A percentile compares a stretch with the other conserved stretches of the same genome.
Evolutionary conservation across 441 rosid species (phyloP).

Genomic region (Euphorbia schlechtendalii): DNA sequence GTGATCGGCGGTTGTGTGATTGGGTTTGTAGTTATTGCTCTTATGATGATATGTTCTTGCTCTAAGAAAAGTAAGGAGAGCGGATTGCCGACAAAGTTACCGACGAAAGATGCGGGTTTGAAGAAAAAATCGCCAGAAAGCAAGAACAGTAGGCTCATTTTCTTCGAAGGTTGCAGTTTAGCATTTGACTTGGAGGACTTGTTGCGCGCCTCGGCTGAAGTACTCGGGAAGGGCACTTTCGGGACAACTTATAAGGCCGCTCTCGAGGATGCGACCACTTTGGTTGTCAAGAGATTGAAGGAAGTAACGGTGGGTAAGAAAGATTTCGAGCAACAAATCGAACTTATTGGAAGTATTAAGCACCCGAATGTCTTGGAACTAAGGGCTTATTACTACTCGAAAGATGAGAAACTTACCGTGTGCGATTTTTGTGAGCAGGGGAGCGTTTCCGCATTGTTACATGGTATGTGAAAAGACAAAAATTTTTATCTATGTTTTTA

Average conservation of each 20-base stretch:
- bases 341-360: conserved; percentile 52
- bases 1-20: conserved; percentile 43
- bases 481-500: no score
- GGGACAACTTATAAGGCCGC: conserved; percentile 80
- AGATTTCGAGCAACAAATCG: conserved; percentile 85
- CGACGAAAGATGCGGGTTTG: conserved; percentile 37
- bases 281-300: conserved; percentile 79
- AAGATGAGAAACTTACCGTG: no score
- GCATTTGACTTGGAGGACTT: conserved; percentile 79
- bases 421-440: conserved; percentile 54
- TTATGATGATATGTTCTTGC: conserved; percentile 39
- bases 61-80: conserved; percentile 29
- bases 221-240: conserved; percentile 77
- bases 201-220: conserved; percentile 83
- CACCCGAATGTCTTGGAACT: conserved; percentile 67
- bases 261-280: conserved; percentile 58
- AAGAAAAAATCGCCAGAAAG: conserved; percentile 40
- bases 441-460: conserved; percentile 57
- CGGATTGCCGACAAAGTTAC: conserved; percentile 24
- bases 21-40: conserved; percentile 34
- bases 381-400: conserved; percentile 80
- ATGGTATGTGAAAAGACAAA: conserved; percentile 45
- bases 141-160: conserved; percentile 45
- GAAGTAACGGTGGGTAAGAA: conserved; percentile 44
- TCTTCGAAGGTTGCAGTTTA: conserved; percentile 62